Evolutionary conservation across 805 yeast species (phyloP).

Genomic region (Kluyveromyces dobzhanskii): DNA sequence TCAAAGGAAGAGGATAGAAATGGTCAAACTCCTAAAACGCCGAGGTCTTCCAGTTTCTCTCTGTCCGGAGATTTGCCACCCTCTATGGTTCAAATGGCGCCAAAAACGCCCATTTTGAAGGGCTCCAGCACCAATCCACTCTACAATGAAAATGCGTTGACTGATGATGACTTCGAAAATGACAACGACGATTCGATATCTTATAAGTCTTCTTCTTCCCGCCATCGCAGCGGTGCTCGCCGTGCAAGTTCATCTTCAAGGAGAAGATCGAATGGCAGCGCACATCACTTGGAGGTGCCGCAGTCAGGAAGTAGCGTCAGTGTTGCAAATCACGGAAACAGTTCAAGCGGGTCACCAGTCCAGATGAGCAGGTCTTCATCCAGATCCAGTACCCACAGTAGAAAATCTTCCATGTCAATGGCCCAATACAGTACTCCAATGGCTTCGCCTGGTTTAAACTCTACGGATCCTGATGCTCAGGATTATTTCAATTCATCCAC

Average conservation of each 20-base stretch:
- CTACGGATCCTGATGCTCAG: constrained; percentile 7
- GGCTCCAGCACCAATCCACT: constrained; percentile 19
- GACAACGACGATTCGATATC: constrained; percentile 9
- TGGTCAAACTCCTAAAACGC: constrained; percentile 2
- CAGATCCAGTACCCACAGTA: constrained; percentile 23
- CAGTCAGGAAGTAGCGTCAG: neutral
- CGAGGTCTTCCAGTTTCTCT: constrained; percentile 23
- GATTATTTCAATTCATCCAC: constrained; percentile 17
- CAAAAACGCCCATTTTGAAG: constrained; percentile 65
- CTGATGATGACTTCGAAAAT: constrained; percentile 25
- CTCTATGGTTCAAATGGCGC: constrained; percentile 61
- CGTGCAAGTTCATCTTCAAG: constrained; percentile 6
- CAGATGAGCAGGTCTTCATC: constrained; percentile 15
- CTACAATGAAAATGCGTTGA: constrained; percentile 24
- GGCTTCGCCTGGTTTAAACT: constrained; percentile 24
- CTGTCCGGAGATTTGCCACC: constrained; percentile 43
- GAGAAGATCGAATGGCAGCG: constrained; percentile 5
- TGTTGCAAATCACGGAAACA: neutral
- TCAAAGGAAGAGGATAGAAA: constrained; percentile 1
- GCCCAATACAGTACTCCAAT: constrained; percentile 23
- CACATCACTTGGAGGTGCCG: constrained; percentile 8
- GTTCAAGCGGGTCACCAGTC: constrained; percentile 4
- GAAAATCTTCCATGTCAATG: constrained; percentile 21
- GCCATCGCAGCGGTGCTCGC: constrained; percentile 7
- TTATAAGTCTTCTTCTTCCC: constrained; percentile 5